These are phyloP conservation scores for Panaeolus cyanescens DNA, from an alignment of 768 basidiomycete genomes.

Conservation along the genomic window DNA sequence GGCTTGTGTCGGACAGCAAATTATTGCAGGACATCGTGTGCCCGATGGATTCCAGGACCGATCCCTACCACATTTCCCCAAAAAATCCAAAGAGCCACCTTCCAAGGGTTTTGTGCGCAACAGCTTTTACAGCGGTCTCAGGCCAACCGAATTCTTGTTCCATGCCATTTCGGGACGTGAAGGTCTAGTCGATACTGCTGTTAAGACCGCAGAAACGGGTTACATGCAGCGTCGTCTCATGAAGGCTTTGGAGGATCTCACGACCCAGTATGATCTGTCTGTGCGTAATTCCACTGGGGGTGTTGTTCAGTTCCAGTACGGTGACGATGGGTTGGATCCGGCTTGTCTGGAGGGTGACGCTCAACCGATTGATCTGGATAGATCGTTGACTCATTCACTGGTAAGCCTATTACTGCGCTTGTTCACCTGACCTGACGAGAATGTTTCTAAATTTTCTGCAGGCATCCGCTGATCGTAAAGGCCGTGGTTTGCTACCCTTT, in stretches of 20 bases:
- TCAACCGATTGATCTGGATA: conserved; percentile 86
- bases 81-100: conserved; percentile 94
- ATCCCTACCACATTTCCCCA: conserved; percentile 97
- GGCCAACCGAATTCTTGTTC: conserved; percentile 95
- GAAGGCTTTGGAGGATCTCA: conserved; percentile 98
- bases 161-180: conserved; percentile 99
- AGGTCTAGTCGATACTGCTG: conserved; percentile 98
- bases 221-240: conserved; percentile 99
- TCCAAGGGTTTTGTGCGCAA: conserved; percentile 98
- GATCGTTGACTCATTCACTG: conserved; percentile 85
- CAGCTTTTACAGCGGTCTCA: conserved; percentile 91
- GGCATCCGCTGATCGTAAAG: conserved; percentile 63
- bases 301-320: conserved; percentile 95
- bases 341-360: conserved; percentile 96
- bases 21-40: conserved; percentile 97
- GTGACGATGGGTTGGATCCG: conserved; percentile 96
- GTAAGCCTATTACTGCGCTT: conserved; percentile 40
- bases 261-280: conserved; percentile 93
- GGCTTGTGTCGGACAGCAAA: conserved; percentile 99
- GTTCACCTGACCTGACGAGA: not conserved
- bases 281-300: conserved; percentile 95
- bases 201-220: conserved; percentile 99
- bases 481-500: conserved; percentile 77
- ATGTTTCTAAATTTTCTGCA: conserved; percentile 25
- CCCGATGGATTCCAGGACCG: conserved; percentile 99